Evolutionary conservation across 208 protist species (phyloP), one percentile per base, ranked within the genome.

Genomic region (Leishmania tarentolae): DNA sequence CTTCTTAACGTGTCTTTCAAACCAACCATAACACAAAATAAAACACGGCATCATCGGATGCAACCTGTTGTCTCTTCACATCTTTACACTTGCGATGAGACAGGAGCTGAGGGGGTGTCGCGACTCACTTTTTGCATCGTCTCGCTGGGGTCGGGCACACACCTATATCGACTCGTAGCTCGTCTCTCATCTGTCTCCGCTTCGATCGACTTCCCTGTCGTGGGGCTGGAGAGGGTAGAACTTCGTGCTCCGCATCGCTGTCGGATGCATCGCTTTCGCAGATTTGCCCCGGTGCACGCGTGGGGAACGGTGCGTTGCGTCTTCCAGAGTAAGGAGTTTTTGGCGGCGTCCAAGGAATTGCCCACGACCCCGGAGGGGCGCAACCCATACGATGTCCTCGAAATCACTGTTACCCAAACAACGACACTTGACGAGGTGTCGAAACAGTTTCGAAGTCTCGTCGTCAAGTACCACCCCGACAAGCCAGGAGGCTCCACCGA

Each of bases 351-450:
- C 70, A 88, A 90, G 61, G 92, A 95, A 44, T 61, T 98, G 63
- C 95, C 95, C 28, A 92, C 76, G 4, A 98, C 95, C 42, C 94
- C 93, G 17, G 88, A 88, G 44, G 95, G 95, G 47, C 84, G 89
- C 44, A 98, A 98, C 82, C 95, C 95, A 21, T 98, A 98, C 80
- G 93, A 97, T 83, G 94, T 98, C 56, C 90, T 98, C 44, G 91
- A 98, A 78, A 81, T 98, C 35, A 93, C 91, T 24, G 87, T 97
- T 13, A 94, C 90, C 2, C 86, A 83, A 28, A 78, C 90, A 57
- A 94, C 93, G 37, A 91, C 89, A n/a, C 46, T 97, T 2, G 92
- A 96, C 46, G 93, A 97, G 50, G 84, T 98, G 31, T 93, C 94
- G 52, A 97, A 97, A 81, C 93, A 97, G 83, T 97, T 95, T 73